Base-by-base conservation (phyloP, 805 yeast species). In the Yarrowia sp. region DNA sequence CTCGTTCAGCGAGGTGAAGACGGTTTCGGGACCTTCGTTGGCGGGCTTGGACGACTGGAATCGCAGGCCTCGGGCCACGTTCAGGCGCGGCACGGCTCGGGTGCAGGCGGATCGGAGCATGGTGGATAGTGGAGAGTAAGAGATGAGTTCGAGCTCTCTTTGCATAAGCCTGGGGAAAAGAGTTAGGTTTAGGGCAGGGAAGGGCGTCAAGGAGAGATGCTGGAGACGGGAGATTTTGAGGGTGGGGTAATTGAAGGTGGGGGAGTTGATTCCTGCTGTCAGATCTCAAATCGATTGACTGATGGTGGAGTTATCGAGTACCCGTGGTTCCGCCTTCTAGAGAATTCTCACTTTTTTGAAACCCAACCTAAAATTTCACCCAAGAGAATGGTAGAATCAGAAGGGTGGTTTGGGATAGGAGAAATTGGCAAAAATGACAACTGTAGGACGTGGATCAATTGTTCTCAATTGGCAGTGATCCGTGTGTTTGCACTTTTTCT, bases 1-100 rank as follows among this genome's bases (percentile, higher is more conserved):
- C 49, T 64, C 67, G 15, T 49, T 50, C 50, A 64, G 67, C 6
- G 67, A 50, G 19, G 67, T 64, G 60, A 64, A 64, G 42, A 64
- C 67, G 33, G 67, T 64, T 14, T 64, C 50, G 36, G 67, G 67
- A 9, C 46, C n/a, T n/a, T n/a, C 55, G n/a, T 46, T 38, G 34
- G 39, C 34, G 33, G 67, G 42, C 39, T 64, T n/a, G 40, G 67
- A 50, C 9, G 56, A 63, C 36, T 52, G 30, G 60, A 64, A 64
- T 50, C 60, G 30, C 39, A 64, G 53, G n/a, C 66, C 53, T 36
- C 13, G 9, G 50, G 40, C 49, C 33, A 13, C 40, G 50, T 58
- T 40, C 24, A 46, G 20, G 2, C 43, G 58, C n/a, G 44, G 66
- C 19, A 46, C 60, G 14, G 58, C 58, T 46, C 58, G 55, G 20